These are phyloP conservation scores for Trichoderma reesei DNA, from an alignment of 495 filamentous ascomycete species.

Conservation along the genomic window DNA sequence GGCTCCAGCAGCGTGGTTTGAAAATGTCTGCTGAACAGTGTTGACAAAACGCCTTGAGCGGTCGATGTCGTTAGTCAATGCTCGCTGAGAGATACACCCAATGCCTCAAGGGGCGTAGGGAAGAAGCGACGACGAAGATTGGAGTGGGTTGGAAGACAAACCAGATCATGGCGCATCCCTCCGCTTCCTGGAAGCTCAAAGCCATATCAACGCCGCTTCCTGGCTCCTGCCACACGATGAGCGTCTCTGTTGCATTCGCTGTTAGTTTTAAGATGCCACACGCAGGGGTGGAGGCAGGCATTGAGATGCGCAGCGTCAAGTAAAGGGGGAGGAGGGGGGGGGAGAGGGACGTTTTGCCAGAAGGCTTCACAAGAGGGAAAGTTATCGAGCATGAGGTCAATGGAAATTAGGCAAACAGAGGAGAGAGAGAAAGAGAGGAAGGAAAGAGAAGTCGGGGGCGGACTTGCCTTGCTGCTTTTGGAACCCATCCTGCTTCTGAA, in stretches of 20 bases:
- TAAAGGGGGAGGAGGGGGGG: too few relatives aligned
- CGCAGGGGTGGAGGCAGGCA: too few relatives aligned
- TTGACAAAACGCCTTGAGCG: constrained; percentile 77
- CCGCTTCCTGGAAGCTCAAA: constrained; percentile 94
- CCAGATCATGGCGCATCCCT: constrained; percentile 91
- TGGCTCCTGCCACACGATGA: constrained; percentile 95
- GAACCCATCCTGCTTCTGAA: constrained; percentile 90
- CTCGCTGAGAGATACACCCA: neutral
- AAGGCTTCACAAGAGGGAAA: too few relatives aligned
- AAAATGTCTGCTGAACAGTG: constrained; percentile 58
- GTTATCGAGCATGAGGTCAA: too few relatives aligned
- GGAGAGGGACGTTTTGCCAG: too few relatives aligned
- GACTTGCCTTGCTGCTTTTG: constrained; percentile 91
- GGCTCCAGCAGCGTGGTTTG: constrained; percentile 34
- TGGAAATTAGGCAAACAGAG: too few relatives aligned
- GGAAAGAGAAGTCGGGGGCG: neutral
- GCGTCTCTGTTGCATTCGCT: constrained; percentile 58
- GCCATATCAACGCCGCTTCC: constrained; percentile 86
- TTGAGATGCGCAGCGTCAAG: too few relatives aligned
- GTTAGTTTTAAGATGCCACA: neutral
- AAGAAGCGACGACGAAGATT: neutral
- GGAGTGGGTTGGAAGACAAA: constrained; percentile 30
- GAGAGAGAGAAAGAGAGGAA: too few relatives aligned
- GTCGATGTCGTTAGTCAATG: constrained; percentile 14
- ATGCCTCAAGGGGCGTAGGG: neutral